Conservation (phyloP, 768 basidiomycete genomes). For the Mrakia frigida region DNA sequence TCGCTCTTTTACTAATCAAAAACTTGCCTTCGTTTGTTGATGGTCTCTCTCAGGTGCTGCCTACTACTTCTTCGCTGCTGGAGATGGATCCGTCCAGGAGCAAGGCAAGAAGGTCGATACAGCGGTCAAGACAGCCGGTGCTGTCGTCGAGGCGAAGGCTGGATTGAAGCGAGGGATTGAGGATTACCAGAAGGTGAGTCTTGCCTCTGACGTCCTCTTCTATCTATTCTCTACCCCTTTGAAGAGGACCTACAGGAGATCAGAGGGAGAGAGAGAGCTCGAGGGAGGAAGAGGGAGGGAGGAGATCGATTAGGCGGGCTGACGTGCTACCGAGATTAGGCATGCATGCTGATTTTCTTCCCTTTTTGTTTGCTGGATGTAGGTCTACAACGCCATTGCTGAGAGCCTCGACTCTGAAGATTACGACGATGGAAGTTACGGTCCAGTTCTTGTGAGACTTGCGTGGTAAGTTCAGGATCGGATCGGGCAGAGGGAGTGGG, state of each 20-base stretch:
- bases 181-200: constrained; percentile 72
- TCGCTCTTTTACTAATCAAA: not conserved
- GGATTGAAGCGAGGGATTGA: constrained; percentile 66
- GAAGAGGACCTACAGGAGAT: too few relatives aligned
- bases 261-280: not conserved
- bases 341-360: not conserved
- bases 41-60: not conserved
- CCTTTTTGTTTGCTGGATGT: not conserved
- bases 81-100: not conserved
- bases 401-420: constrained; percentile 54
- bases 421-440: constrained; percentile 72
- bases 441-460: constrained; percentile 57
- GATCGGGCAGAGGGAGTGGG: not conserved
- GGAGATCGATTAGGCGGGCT: not conserved
- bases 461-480: constrained; percentile 49
- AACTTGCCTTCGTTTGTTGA: not conserved
- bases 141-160: constrained; percentile 52
- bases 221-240: not conserved
- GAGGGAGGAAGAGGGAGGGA: not conserved
- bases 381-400: constrained; percentile 89
- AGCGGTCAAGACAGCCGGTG: constrained; percentile 59
- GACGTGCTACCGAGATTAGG: not conserved
- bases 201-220: constrained; percentile 57
- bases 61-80: constrained; percentile 24
- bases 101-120: constrained; percentile 51